phyloP scores from a whole-genome alignment of 2,329 filamentous ascomycete species.

The Orbilia ellipsospora region DNA sequence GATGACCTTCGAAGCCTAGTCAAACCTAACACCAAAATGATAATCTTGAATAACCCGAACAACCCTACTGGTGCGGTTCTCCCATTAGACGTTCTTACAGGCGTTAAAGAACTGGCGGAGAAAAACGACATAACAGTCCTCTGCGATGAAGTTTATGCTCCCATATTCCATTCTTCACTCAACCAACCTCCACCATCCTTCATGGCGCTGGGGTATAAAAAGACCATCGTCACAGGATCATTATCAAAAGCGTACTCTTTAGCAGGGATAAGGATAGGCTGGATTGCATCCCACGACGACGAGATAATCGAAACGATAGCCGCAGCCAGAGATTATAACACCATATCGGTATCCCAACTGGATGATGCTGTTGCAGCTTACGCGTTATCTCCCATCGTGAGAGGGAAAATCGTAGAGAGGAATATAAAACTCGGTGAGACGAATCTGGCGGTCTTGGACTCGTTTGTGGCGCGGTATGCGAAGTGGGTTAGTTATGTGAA shows the following conservation, averaged over 20 bases:
- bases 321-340: conserved; percentile 80
- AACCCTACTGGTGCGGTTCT: conserved; percentile 83
- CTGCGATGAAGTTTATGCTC: conserved; percentile 84
- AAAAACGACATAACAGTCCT: conserved; percentile 74
- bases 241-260: conserved; percentile 88
- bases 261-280: conserved; percentile 83
- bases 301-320: conserved; percentile 73
- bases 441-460: conserved; percentile 75
- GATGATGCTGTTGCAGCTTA: conserved; percentile 82
- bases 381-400: conserved; percentile 74
- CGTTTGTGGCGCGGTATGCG: conserved; percentile 74
- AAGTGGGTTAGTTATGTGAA: conserved; percentile 76
- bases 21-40: conserved; percentile 75
- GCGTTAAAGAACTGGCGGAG: conserved; percentile 72
- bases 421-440: conserved; percentile 75
- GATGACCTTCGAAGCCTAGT: conserved; percentile 74
- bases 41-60: conserved; percentile 79
- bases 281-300: conserved; percentile 76
- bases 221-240: conserved; percentile 78
- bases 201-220: conserved; percentile 70
- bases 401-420: conserved; percentile 72
- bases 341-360: conserved; percentile 83
- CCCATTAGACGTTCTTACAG: conserved; percentile 70
- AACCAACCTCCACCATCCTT: conserved; percentile 58
- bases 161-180: conserved; percentile 76